Evolutionary conservation across 306 rosid genomes (phyloP).

Genomic region (Fragaria iinumae): DNA sequence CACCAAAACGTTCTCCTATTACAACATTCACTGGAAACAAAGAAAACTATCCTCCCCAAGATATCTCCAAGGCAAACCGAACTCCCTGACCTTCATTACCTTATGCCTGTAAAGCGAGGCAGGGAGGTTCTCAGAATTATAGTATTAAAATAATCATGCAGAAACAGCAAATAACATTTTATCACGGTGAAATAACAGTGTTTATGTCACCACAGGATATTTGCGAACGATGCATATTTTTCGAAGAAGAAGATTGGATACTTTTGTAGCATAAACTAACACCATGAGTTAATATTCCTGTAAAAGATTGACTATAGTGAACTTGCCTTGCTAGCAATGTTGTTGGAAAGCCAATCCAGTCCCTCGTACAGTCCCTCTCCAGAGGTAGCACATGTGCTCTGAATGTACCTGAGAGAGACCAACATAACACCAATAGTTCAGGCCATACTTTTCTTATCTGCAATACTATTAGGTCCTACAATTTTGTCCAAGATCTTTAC

Average conservation of each 20-base stretch:
- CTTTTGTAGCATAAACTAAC: background rate
- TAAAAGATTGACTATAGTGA: background rate
- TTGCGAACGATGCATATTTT: background rate
- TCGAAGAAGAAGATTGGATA: background rate
- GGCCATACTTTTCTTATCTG: constrained; percentile 1
- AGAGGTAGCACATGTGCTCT: constrained; percentile 99
- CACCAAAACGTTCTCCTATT: constrained; percentile 46
- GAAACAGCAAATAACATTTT: background rate
- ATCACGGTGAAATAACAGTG: background rate
- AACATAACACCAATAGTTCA: constrained; percentile 23
- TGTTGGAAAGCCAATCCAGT: constrained; percentile 90
- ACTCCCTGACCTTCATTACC: constrained; percentile 20
- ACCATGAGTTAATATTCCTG: background rate
- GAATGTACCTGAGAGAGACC: constrained; percentile 80
- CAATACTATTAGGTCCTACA: background rate
- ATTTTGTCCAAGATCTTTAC: background rate
- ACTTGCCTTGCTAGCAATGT: constrained; percentile 89
- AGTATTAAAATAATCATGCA: background rate
- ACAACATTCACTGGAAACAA: constrained; percentile 44
- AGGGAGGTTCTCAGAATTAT: constrained; percentile 16
- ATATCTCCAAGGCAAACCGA: constrained; percentile 41
- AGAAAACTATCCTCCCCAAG: constrained; percentile 40
- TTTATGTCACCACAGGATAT: background rate
- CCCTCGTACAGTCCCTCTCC: constrained; percentile 99
- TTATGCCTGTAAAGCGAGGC: constrained; percentile 49